phyloP scores from a whole-genome alignment of 2,329 filamentous ascomycete genomes.

The Talaromyces sp. region DNA sequence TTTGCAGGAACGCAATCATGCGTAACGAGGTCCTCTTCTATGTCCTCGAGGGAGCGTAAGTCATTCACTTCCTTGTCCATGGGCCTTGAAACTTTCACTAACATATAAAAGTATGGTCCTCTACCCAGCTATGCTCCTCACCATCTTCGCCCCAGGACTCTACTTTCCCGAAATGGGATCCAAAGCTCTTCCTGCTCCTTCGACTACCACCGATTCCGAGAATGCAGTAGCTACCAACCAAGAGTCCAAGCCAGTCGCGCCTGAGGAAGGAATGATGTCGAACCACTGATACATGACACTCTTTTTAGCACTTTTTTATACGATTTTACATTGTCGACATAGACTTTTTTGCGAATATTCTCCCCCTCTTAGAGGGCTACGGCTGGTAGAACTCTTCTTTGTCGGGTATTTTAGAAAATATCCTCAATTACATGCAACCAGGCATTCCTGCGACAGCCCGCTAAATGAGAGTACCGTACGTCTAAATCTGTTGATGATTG shows the following conservation, averaged over 20 bases:
- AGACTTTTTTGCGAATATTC: neutral
- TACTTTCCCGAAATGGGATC: slow-evolving; percentile 56
- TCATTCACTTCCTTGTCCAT: slow-evolving; percentile 8
- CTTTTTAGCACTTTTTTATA: neutral
- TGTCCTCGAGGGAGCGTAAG: slow-evolving; percentile 56
- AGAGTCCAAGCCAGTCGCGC: slow-evolving; percentile 25
- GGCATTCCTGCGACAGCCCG: neutral
- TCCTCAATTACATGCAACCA: neutral
- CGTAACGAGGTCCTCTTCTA: slow-evolving; percentile 61
- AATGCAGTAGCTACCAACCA: slow-evolving; percentile 19
- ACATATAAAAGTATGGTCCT: slow-evolving; percentile 44
- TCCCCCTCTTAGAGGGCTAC: neutral
- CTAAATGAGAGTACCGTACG: neutral
- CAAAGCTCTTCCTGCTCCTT: neutral
- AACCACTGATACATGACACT: neutral
- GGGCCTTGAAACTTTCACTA: slow-evolving; percentile 26
- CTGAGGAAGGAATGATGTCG: slow-evolving; percentile 4
- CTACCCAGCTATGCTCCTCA: slow-evolving; percentile 52
- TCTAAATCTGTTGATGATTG: too few relatives aligned
- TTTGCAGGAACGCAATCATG: slow-evolving; percentile 55
- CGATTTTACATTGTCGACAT: neutral
- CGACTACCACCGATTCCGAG: neutral
- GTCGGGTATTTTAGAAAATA: neutral
- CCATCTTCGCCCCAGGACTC: slow-evolving; percentile 55
- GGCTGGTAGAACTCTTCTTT: neutral